These are phyloP conservation scores for Decorospora gaudefroyi DNA, from an alignment of 2,329 filamentous ascomycete species.

Conservation along the genomic window DNA sequence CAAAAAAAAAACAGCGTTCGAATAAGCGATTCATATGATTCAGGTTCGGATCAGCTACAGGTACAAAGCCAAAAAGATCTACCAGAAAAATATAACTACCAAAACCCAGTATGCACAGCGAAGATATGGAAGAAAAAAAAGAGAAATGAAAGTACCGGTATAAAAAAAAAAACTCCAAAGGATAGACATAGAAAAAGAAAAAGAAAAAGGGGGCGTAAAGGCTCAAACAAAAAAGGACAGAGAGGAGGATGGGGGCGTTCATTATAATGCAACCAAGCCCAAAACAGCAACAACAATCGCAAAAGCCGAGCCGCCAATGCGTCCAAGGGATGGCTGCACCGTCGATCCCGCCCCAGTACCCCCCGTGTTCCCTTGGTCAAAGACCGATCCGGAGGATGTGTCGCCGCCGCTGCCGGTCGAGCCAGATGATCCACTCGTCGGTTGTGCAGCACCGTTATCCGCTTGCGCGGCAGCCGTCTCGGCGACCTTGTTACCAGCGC, in stretches of 20 bases:
- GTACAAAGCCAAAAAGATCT: no score
- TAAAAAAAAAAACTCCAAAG: no score
- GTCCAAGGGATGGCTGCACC: slow-evolving; percentile 32
- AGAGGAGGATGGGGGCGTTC: background rate
- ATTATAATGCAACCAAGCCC: slow-evolving; percentile 39
- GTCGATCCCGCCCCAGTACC: slow-evolving; percentile 23
- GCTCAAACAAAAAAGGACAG: background rate
- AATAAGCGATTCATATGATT: no score
- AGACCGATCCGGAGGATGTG: no score
- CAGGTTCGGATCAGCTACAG: no score
- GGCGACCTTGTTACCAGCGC: slow-evolving; percentile 51
- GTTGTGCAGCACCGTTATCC: background rate
- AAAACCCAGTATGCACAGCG: no score
- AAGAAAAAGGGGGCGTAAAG: background rate
- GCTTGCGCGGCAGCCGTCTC: slow-evolving; percentile 16
- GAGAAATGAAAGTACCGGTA: no score
- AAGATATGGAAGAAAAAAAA: no score
- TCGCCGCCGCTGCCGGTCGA: background rate
- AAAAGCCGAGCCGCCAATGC: slow-evolving; percentile 39
- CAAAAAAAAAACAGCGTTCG: no score
- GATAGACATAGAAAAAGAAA: no score
- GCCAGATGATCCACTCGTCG: background rate
- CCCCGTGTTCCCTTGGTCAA: slow-evolving; percentile 27
- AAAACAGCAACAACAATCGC: slow-evolving; percentile 44
- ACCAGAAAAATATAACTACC: no score